phyloP scores from a whole-genome alignment of 352 stramenopile genomes.

The Thraustochytrium sp. region DNA sequence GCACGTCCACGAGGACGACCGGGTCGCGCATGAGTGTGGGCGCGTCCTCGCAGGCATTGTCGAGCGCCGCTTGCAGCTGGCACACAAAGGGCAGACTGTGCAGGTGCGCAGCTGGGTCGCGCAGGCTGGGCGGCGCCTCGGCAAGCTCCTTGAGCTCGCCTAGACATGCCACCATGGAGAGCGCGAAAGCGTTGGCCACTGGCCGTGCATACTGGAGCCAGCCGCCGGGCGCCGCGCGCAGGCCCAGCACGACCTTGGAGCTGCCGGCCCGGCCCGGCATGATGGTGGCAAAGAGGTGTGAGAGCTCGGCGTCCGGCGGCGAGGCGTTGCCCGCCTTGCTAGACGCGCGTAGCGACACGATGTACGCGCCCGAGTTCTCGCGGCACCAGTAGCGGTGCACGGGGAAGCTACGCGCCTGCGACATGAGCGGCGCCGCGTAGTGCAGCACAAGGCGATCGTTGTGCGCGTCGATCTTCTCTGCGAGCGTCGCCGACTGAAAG shows the following conservation, averaged over 20 bases:
- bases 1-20: background rate
- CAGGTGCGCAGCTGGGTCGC: background rate
- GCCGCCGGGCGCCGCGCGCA: background rate
- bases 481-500: background rate
- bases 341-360: background rate
- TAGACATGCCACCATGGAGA: background rate
- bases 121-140: background rate
- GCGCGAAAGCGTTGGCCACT: background rate
- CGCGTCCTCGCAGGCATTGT: background rate
- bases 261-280: background rate
- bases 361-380: background rate
- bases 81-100: background rate
- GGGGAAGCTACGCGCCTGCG: background rate
- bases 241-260: conserved; percentile 7
- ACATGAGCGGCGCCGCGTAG: background rate
- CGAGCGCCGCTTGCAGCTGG: conserved; percentile 3
- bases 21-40: background rate
- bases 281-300: conserved; percentile 8
- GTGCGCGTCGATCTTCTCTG: conserved; percentile 5
- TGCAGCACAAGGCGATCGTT: background rate
- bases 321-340: background rate
- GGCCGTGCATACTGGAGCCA: conserved; percentile 13
- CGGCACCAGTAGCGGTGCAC: conserved; percentile 23
- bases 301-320: background rate
- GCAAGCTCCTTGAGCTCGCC: background rate